Percentiles rank a stretch among this genome's conserved stretches.
Evolutionary conservation across 73 alveolate genomes (phyloP).

Genomic region (Blepharisma stoltei): DNA sequence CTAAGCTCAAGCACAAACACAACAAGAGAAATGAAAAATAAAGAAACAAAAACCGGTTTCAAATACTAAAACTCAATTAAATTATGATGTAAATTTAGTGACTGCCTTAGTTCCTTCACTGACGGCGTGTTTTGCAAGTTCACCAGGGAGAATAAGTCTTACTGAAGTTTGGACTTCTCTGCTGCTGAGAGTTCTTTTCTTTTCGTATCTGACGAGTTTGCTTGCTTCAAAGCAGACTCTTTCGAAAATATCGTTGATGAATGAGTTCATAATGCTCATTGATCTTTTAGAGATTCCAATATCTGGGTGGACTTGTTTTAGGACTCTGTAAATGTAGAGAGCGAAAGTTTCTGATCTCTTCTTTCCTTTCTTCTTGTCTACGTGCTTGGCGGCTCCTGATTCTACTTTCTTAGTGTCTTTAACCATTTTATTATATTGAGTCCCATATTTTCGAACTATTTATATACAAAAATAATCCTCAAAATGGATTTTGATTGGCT

Average conservation of each 20-base stretch:
- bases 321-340: background rate
- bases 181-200: slow-evolving; percentile 21
- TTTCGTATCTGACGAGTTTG: slow-evolving; percentile 23
- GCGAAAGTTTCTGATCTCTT: too few species aligned
- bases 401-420: too few species aligned
- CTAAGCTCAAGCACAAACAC: too few species aligned
- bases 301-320: background rate
- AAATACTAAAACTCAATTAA: too few species aligned
- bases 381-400: too few species aligned
- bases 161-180: slow-evolving; percentile 34
- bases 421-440: too few species aligned
- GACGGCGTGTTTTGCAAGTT: slow-evolving; percentile 35
- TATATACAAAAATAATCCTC: too few species aligned
- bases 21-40: too few species aligned
- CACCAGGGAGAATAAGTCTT: slow-evolving; percentile 32
- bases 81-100: background rate
- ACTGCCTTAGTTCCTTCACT: slow-evolving; percentile 38
- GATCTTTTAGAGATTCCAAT: background rate
- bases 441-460: too few species aligned
- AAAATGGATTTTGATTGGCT: too few species aligned
- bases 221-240: slow-evolving; percentile 25
- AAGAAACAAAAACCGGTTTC: too few species aligned
- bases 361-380: too few species aligned
- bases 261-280: slow-evolving; percentile 18
- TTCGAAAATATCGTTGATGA: slow-evolving; percentile 26